A percentile compares a stretch with the other conserved stretches of the same genome.
Conservation (phyloP, 257 asterid genomes). For the Solanum corneliomulleri region DNA sequence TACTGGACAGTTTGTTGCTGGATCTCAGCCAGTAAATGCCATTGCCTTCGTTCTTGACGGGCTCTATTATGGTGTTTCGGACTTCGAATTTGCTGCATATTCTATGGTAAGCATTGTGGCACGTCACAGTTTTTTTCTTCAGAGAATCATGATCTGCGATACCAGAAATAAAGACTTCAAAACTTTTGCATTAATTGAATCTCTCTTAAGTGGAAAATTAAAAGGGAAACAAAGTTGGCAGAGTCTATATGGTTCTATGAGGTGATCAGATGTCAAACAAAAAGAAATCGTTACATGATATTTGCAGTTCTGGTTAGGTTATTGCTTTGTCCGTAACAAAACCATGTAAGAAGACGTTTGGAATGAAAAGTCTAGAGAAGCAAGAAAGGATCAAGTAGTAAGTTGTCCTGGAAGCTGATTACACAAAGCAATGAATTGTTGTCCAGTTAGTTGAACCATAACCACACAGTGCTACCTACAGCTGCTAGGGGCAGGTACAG, state of each 20-base stretch:
- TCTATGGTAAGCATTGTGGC: conserved; percentile 53
- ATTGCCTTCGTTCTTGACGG: conserved; percentile 94
- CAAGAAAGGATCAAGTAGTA: background rate
- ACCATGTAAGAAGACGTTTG: background rate
- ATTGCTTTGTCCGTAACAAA: background rate
- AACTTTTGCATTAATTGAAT: background rate
- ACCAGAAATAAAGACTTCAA: background rate
- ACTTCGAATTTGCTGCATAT: conserved; percentile 84
- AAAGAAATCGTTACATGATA: background rate
- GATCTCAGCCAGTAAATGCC: conserved; percentile 90
- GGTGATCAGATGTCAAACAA: background rate
- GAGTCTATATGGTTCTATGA: background rate
- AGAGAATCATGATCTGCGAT: background rate
- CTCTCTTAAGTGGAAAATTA: background rate
- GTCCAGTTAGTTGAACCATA: background rate
- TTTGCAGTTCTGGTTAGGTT: background rate
- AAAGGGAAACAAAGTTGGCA: background rate
- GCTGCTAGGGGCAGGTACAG: background rate
- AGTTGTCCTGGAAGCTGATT: background rate
- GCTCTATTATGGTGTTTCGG: conserved; percentile 94
- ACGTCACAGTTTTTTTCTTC: background rate
- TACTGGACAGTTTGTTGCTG: conserved; percentile 66
- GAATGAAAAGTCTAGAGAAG: background rate
- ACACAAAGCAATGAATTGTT: background rate
- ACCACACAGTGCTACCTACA: background rate